These are phyloP conservation scores for Metschnikowia arizonensis DNA, from an alignment of 805 yeast genomes.

Conservation along the genomic window DNA sequence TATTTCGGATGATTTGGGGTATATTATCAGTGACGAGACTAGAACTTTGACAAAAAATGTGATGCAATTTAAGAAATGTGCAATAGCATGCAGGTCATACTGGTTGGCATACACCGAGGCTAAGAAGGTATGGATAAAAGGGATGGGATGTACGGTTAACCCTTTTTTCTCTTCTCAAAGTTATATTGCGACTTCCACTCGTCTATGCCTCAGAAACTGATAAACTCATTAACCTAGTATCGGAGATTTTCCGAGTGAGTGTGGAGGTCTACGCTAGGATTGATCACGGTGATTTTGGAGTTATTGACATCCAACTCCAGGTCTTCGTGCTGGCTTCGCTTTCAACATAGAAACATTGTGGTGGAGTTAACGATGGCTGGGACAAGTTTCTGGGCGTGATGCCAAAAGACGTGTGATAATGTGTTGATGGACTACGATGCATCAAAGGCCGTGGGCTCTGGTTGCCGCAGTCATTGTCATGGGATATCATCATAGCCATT, in stretches of 20 bases:
- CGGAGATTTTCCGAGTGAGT: too few species aligned
- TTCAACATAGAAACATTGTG: slow-evolving; percentile 88
- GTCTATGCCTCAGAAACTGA: too few species aligned
- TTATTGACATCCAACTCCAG: too few species aligned
- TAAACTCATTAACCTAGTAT: too few species aligned
- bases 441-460: slow-evolving; percentile 77
- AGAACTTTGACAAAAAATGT: slow-evolving; percentile 81
- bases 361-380: slow-evolving; percentile 91
- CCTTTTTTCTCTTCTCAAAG: too few species aligned
- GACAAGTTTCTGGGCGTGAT: slow-evolving; percentile 82
- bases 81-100: slow-evolving; percentile 67
- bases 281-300: too few species aligned
- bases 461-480: slow-evolving; percentile 89
- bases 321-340: too few species aligned
- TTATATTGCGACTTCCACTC: too few species aligned
- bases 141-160: too few species aligned
- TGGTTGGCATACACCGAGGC: slow-evolving; percentile 86
- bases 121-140: slow-evolving; percentile 73
- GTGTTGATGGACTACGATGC: slow-evolving; percentile 88
- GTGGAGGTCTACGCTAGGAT: too few species aligned
- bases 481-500: slow-evolving; percentile 79
- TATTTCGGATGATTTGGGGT: slow-evolving; percentile 81
- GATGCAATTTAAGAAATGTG: slow-evolving; percentile 81
- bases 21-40: slow-evolving; percentile 79
- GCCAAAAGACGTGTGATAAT: slow-evolving; percentile 65